These are phyloP conservation scores for Chytriomyces confervae DNA, from an alignment of 192 early-diverging fungal genomes.

Conservation along the genomic window DNA sequence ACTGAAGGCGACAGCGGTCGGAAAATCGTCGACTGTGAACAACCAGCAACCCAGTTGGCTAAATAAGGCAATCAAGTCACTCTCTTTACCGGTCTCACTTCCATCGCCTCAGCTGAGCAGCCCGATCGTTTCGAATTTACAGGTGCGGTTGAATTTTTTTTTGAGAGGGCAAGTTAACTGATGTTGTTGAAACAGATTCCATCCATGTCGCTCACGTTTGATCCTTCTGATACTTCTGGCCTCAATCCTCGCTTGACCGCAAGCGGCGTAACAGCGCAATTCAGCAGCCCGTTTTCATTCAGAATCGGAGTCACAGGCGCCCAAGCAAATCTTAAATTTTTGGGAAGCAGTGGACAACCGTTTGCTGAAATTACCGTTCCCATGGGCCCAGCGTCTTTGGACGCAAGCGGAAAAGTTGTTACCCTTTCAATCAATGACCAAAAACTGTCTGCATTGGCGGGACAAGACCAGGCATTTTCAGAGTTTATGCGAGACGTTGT, in stretches of 20 bases:
- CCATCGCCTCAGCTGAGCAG: slow-evolving; percentile 1
- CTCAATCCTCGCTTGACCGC: background rate
- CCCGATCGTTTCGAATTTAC: slow-evolving; percentile 10
- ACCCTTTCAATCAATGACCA: background rate
- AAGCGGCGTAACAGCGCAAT: slow-evolving; percentile 5
- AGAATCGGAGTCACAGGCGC: slow-evolving; percentile 12
- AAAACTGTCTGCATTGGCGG: slow-evolving; percentile 9
- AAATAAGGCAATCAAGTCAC: background rate
- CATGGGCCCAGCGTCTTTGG: slow-evolving; percentile 11
- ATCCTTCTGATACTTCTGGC: slow-evolving; percentile 23
- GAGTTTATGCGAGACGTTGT: slow-evolving; percentile 12
- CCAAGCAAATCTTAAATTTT: slow-evolving; percentile 17
- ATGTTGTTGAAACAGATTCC: slow-evolving; percentile 2
- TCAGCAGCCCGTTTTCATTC: slow-evolving; percentile 28
- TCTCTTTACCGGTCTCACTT: background rate
- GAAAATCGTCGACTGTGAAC: slow-evolving; percentile 5
- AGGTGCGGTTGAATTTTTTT: background rate
- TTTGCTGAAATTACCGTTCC: background rate
- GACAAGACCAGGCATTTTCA: slow-evolving; percentile 10
- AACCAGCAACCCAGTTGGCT: slow-evolving; percentile 6
- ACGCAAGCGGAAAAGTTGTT: background rate
- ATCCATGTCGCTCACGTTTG: slow-evolving; percentile 17
- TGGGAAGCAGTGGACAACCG: background rate
- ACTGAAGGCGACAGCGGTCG: background rate
- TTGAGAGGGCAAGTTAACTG: background rate